Evolutionary conservation across 192 early-diverging fungal species (phyloP).

Genomic region (Rhizophagus clarus): DNA sequence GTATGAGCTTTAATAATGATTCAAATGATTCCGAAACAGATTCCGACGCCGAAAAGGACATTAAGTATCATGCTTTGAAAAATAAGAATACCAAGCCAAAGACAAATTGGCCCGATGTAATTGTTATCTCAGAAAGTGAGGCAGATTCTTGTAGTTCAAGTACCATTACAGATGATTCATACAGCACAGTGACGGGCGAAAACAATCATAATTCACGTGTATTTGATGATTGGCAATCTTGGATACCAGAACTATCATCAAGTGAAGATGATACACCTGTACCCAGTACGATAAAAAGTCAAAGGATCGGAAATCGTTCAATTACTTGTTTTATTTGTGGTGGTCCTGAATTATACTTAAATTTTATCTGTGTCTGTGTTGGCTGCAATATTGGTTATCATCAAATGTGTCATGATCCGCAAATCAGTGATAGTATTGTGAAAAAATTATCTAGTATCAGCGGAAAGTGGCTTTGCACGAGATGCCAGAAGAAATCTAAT

Average conservation of each 20-base stretch:
- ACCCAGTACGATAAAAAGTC: background rate
- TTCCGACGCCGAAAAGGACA: background rate
- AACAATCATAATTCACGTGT: background rate
- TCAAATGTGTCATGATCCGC: conserved; percentile 23
- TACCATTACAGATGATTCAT: background rate
- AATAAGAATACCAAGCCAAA: background rate
- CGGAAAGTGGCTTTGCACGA: conserved; percentile 14
- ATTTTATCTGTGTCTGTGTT: conserved; percentile 27
- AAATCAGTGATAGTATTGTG: background rate
- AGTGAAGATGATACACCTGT: background rate
- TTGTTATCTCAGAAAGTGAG: background rate
- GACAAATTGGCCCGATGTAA: too few relatives aligned
- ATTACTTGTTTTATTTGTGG: conserved; percentile 15
- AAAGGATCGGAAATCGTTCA: background rate
- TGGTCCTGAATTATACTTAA: background rate
- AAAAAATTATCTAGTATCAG: background rate
- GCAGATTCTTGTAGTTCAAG: background rate
- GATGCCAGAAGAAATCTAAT: background rate
- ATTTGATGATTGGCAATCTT: background rate
- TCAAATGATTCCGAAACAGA: background rate
- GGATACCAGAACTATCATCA: background rate
- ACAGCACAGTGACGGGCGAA: background rate
- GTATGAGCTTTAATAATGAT: background rate
- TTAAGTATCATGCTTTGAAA: background rate
- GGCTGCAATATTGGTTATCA: conserved; percentile 23